Evolutionary conservation across 768 basidiomycete genomes (phyloP).

Genomic region (Chlorophyllum brunneum): DNA sequence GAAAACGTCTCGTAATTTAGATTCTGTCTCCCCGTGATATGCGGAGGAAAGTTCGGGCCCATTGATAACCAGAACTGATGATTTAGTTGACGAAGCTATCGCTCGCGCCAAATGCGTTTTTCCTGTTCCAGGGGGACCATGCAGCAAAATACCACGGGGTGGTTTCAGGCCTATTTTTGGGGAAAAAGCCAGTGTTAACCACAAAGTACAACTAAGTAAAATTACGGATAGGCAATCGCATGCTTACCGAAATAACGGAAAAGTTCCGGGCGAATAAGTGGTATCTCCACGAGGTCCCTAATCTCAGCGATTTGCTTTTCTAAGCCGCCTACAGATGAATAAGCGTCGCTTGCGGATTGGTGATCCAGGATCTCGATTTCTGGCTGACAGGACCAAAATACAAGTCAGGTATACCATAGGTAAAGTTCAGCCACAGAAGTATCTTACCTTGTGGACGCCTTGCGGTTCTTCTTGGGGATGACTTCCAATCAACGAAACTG

Average conservation of each 20-base stretch:
- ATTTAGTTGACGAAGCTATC: constrained; percentile 83
- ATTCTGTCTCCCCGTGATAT: constrained; percentile 97
- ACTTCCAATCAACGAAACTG: constrained; percentile 39
- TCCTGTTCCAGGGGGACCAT: constrained; percentile 96
- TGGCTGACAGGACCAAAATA: constrained; percentile 24
- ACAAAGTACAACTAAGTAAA: constrained; percentile 6
- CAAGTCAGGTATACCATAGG: constrained; percentile 6
- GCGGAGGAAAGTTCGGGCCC: constrained; percentile 94
- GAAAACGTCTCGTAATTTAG: constrained; percentile 86
- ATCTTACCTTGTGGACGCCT: constrained; percentile 32
- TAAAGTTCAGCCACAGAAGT: constrained; percentile 8
- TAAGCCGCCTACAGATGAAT: constrained; percentile 83
- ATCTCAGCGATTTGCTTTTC: constrained; percentile 85
- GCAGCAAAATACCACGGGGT: constrained; percentile 90
- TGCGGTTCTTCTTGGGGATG: constrained; percentile 19
- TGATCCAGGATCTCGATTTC: constrained; percentile 47
- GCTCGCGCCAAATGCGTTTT: constrained; percentile 96
- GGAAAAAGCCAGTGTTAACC: not conserved
- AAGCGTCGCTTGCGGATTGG: constrained; percentile 50
- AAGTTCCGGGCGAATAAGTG: constrained; percentile 28
- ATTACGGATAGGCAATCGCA: not conserved
- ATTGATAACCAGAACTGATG: constrained; percentile 89
- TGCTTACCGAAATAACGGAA: constrained; percentile 30
- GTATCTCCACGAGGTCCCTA: constrained; percentile 31
- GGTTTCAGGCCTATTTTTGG: constrained; percentile 71